Evolutionary conservation across 176 grass and related monocot species (phyloP).

Genomic region (Thinopyrum elongatum): DNA sequence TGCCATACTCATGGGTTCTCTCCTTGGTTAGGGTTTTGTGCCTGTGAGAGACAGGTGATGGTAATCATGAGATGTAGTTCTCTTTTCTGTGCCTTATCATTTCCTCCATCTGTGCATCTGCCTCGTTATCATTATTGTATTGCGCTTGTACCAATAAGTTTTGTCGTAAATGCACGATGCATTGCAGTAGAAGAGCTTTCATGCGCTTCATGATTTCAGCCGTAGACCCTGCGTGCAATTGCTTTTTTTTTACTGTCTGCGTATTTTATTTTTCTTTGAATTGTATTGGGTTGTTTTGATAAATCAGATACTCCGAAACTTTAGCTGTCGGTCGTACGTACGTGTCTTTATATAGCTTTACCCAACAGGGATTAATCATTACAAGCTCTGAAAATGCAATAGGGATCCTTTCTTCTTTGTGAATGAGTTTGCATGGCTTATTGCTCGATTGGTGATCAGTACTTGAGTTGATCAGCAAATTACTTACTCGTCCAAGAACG

Average conservation of each 20-base stretch:
- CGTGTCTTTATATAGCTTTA: slow-evolving; percentile 6
- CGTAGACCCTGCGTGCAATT: background rate
- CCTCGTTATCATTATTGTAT: background rate
- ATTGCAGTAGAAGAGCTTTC: slow-evolving; percentile 31
- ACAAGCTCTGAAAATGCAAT: background rate
- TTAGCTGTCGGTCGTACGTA: background rate
- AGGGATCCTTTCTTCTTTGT: background rate
- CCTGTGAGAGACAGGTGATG: slow-evolving; percentile 5
- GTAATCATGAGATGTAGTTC: slow-evolving; percentile 41
- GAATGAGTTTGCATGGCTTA: background rate
- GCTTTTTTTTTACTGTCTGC: too few relatives aligned
- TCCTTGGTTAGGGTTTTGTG: slow-evolving; percentile 54
- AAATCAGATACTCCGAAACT: background rate
- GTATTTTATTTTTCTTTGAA: slow-evolving; percentile 26
- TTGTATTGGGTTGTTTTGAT: slow-evolving; percentile 11
- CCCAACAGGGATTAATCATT: slow-evolving; percentile 16
- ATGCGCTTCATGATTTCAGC: slow-evolving; percentile 48
- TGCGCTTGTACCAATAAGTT: slow-evolving; percentile 36
- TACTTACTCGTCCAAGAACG: background rate
- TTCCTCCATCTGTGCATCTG: slow-evolving; percentile 4
- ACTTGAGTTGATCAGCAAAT: background rate
- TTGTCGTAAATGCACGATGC: slow-evolving; percentile 18
- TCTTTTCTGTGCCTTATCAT: slow-evolving; percentile 42
- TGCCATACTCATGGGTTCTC: background rate
- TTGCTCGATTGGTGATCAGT: background rate